Conservation (phyloP, 345 rosid genomes). For the Firmiana major region DNA sequence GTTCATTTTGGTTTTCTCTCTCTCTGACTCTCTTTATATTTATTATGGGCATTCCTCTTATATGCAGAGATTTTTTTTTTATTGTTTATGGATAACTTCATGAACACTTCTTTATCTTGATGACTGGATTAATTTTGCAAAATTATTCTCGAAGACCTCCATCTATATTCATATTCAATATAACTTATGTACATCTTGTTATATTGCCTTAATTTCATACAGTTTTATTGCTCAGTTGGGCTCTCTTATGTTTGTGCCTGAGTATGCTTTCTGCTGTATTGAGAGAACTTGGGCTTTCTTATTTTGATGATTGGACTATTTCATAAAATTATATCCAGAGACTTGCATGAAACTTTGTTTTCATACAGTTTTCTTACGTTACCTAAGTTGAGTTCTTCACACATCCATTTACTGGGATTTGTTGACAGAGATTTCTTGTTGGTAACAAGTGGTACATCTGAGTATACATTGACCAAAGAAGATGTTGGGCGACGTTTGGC, state of each 20-base stretch:
- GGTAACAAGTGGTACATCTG: constrained; percentile 75
- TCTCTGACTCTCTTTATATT: neutral
- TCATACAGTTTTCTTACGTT: neutral
- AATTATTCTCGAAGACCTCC: neutral
- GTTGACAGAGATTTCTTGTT: constrained; percentile 50
- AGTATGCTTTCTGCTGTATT: neutral
- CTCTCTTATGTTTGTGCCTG: neutral
- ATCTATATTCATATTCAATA: neutral
- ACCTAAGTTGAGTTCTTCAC: neutral
- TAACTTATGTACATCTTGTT: neutral
- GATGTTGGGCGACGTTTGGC: constrained; percentile 76
- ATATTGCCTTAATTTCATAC: too few relatives aligned
- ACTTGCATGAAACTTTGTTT: neutral
- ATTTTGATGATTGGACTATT: neutral
- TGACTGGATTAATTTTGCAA: neutral
- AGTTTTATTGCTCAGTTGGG: neutral
- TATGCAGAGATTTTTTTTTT: neutral
- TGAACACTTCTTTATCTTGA: neutral
- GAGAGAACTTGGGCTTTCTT: neutral
- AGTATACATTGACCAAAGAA: constrained; percentile 73
- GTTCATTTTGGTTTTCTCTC: neutral
- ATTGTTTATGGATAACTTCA: neutral
- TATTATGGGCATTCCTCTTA: neutral
- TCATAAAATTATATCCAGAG: neutral
- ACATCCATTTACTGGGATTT: neutral